phyloP scores from a whole-genome alignment of 208 protist genomes.

The Lotmaria passim region DNA sequence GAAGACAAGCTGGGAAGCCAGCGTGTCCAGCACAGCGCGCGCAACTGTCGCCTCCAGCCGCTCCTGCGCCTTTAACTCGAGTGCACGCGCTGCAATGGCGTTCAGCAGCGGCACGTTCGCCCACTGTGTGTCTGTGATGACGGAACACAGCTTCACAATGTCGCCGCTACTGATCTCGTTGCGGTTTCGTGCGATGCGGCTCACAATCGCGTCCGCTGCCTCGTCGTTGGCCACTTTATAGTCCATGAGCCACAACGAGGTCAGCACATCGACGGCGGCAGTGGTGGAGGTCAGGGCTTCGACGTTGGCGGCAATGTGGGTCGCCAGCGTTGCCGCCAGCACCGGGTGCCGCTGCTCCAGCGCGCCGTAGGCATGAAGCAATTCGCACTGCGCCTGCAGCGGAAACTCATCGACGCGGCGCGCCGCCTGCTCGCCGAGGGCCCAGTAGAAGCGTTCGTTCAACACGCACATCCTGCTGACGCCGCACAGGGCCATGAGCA shows the following conservation, averaged over 20 bases:
- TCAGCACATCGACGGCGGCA: conserved; percentile 51
- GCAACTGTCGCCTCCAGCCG: conserved; percentile 41
- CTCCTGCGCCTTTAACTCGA: conserved; percentile 42
- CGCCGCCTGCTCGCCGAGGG: conserved; percentile 46
- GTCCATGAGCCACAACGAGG: conserved; percentile 72
- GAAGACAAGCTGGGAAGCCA: conserved; percentile 53
- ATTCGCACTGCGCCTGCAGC: conserved; percentile 51
- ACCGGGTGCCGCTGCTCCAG: conserved; percentile 47
- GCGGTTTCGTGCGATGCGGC: conserved; percentile 44
- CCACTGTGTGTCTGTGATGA: conserved; percentile 62
- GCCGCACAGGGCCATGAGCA: conserved; percentile 63
- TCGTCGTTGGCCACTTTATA: conserved; percentile 35
- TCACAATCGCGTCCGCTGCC: conserved; percentile 24
- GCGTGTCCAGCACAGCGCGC: conserved; percentile 69
- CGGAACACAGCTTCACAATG: conserved; percentile 65
- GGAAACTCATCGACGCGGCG: conserved; percentile 49
- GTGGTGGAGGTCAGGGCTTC: conserved; percentile 52
- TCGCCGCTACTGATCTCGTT: conserved; percentile 45
- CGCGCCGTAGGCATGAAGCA: conserved; percentile 64
- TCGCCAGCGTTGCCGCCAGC: conserved; percentile 35
- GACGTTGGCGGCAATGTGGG: conserved; percentile 34
- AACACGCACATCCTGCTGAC: conserved; percentile 75
- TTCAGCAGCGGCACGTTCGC: conserved; percentile 44
- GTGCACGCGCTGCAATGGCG: conserved; percentile 53
- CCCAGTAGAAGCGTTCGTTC: conserved; percentile 63